Base-by-base conservation (phyloP, 257 asterid genomes). In the Nicotiana otophora region DNA sequence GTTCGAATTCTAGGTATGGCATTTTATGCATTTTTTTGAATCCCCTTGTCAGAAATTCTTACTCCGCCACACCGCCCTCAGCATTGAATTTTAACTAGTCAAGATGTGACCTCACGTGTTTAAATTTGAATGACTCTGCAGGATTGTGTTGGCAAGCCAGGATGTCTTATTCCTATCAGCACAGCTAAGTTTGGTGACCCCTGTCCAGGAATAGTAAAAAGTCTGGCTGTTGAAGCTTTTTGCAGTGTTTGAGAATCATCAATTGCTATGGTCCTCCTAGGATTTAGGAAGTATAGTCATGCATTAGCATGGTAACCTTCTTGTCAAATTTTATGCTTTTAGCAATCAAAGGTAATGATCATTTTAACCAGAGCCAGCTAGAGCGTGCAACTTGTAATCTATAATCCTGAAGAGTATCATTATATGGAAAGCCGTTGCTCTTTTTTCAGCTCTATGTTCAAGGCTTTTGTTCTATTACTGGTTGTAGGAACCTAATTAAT, bases 201-300 rank as follows among this genome's bases (percentile, higher is more conserved):
- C 23, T 93, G 96, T 81, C 92, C 93, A 4, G 88, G 85, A 62
- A 84, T 84, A 58, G 39, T 64, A 83, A 91, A 91, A 86, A 90
- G 82, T 87, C 84, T 91, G 87, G 93, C 94, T 54, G 82, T 92
- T 81, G 92, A 93, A 88, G 93, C 90, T 80, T 86, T 89, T 77
- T 93, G 98, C 79, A 89, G 83, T 74, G 82, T 9, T 34, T 90
- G 85, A 87, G 67, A 83, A 19, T 51, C 75, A 61, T 64, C 74
- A 60, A 34, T 20, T 33, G n/a, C 36, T 36, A 12, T 58, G 82
- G 69, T 46, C 12, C 55, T 69, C 10, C 31, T 36, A 36, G 30
- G 30, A 28, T 28, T 28, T 28, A 28, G 54, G 77, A 17, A 33
- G 78, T 70, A 58, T 6, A 42, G 5, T 48, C 80, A 51, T 74